phyloP scores from a whole-genome alignment of 2,329 filamentous ascomycete species.

The Clarireedia sp. region DNA sequence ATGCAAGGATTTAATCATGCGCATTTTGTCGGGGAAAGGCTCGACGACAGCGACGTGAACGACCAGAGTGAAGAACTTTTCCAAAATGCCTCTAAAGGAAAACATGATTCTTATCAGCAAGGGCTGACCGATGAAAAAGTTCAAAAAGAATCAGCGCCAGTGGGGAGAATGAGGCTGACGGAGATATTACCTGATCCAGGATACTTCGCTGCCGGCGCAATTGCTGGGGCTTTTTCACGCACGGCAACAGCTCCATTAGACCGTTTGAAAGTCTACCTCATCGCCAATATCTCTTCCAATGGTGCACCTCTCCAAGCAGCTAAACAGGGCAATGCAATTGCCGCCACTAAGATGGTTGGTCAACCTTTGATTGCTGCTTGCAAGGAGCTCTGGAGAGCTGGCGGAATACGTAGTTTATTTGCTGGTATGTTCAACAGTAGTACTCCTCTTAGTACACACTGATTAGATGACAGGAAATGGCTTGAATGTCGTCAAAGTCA shows the following conservation, averaged over 20 bases:
- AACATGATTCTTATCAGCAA: conserved; percentile 2
- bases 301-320: conserved; percentile 55
- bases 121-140: conserved; percentile 11
- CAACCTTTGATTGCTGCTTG: conserved; percentile 66
- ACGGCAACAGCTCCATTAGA: conserved; percentile 94
- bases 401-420: conserved; percentile 83
- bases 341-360: conserved; percentile 57
- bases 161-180: conserved; percentile 25
- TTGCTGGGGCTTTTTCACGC: conserved; percentile 89
- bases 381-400: conserved; percentile 73
- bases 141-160: conserved; percentile 13
- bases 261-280: conserved; percentile 92
- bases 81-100: neutral
- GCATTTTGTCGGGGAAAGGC: conserved; percentile 11
- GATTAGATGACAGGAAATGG: conserved; percentile 64
- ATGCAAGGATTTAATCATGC: conserved; percentile 14
- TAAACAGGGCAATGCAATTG: conserved; percentile 60
- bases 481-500: conserved; percentile 92
- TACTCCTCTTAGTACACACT: neutral
- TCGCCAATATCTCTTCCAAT: conserved; percentile 70
- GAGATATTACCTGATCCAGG: conserved; percentile 65
- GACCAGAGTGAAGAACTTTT: conserved; percentile 1
- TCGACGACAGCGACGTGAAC: conserved; percentile 1
- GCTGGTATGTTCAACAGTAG: conserved; percentile 55
- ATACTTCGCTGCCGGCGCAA: conserved; percentile 93